A percentile compares a stretch with the other conserved stretches of the same genome.
phyloP scores from a whole-genome alignment of 495 filamentous ascomycete genomes.

The Usnea hakonensis region DNA sequence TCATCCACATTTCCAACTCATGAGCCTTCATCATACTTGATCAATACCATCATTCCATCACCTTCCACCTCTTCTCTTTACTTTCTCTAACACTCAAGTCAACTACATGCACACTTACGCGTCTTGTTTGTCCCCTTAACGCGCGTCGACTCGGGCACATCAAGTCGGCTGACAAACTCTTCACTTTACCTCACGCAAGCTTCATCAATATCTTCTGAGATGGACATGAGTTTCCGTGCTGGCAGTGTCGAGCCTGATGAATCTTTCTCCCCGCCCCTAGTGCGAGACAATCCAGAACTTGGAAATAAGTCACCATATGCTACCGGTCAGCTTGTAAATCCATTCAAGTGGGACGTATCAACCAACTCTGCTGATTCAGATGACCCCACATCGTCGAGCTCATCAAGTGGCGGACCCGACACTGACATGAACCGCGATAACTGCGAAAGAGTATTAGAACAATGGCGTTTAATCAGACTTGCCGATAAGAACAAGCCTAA shows the following conservation, averaged over 20 bases:
- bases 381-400: not conserved
- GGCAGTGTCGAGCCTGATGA: not conserved
- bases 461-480: not conserved
- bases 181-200: not conserved
- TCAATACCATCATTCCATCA: not conserved
- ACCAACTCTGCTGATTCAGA: not conserved
- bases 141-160: not conserved
- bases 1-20: too few relatives aligned
- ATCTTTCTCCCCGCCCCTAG: not conserved
- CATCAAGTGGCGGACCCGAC: not conserved
- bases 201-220: not conserved
- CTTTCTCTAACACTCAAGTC: not conserved
- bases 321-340: not conserved
- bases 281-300: not conserved
- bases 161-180: not conserved
- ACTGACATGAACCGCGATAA: not conserved
- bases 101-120: not conserved
- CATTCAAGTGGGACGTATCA: not conserved
- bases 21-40: not conserved
- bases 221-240: not conserved
- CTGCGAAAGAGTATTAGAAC: not conserved
- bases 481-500: not conserved
- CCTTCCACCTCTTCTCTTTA: too few relatives aligned
- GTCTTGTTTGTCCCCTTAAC: not conserved
- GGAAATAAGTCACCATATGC: not conserved